Base-by-base conservation (phyloP, 2,329 filamentous ascomycete genomes). In the Mycosphaerelloides madeirae region DNA sequence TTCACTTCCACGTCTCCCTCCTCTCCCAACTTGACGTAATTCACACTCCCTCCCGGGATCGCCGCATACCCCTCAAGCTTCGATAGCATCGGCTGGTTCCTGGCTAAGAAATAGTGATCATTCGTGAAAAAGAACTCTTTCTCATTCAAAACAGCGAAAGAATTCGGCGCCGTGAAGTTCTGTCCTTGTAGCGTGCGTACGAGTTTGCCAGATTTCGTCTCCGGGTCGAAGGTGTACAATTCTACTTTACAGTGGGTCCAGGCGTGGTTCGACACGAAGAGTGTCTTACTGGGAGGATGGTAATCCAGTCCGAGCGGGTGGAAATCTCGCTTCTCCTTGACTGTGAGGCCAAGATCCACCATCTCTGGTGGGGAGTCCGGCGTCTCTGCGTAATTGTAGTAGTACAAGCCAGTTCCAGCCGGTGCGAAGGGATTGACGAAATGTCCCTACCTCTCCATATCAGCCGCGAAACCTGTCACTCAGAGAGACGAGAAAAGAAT, bases 291-390 rank as follows among this genome's bases (percentile, higher is more conserved):
- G 4, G 43, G 20, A 2, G 57, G 38, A 13, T 70, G 61, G 28
- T 65, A 67, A 4, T 65, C 63, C 3, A 73, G 59, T 3, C 69
- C 69, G 1, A 73, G 55, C 1, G 70, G 70, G 41, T 73, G 69
- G 43, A 72, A 67, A 38, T 69, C 63, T 1, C 35, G 42, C 5
- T 48, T 45, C 16, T 49, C 43, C 5, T 54, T 32, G 9, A 50
- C 46, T 41, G 60, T 64, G 35, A 61, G 48, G 22, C 55, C 37
- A 1, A 66, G 46, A 0, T 43, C 41, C 15, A 70, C 46, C 13
- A 68, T 52, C 3, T 54, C 47, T 12, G 55, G 56, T 25, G 22
- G 22, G 9, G 22, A 25, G 13, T 49, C 20, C 2, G 43, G 37
- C 5, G 56, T 42, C 12, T 57, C 55, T 5, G 58, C 43, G 50